Evolutionary conservation across 306 rosid species (phyloP).

Genomic region (Vigna trinervia): DNA sequence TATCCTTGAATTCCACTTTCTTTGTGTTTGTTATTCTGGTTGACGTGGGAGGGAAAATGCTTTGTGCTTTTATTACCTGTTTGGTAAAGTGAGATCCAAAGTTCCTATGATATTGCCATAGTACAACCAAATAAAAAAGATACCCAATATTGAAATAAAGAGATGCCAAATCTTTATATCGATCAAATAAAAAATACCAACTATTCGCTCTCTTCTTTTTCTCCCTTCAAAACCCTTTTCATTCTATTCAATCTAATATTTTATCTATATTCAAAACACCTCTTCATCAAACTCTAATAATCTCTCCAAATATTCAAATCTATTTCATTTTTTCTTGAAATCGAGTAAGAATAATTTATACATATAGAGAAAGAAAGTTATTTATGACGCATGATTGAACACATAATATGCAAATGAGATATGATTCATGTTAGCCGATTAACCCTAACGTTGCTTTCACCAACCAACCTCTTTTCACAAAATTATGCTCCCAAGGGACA

Average conservation of each 20-base stretch:
- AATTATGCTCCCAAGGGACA: conserved; percentile 38
- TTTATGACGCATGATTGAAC: too few relatives aligned
- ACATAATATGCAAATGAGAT: too few relatives aligned
- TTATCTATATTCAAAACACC: too few relatives aligned
- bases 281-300: not conserved
- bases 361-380: too few relatives aligned
- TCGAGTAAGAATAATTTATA: too few relatives aligned
- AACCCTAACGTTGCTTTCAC: not conserved
- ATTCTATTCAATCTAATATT: conserved; percentile 46
- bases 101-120: conserved; percentile 51
- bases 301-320: too few relatives aligned
- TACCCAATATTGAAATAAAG: conserved; percentile 49
- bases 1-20: conserved; percentile 50
- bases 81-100: conserved; percentile 71
- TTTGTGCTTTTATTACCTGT: conserved; percentile 52
- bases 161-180: conserved; percentile 65
- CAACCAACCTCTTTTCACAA: conserved; percentile 13
- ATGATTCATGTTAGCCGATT: not conserved
- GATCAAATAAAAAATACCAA: conserved; percentile 45
- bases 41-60: conserved; percentile 38
- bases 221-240: conserved; percentile 32
- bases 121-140: conserved; percentile 61
- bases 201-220: conserved; percentile 37
- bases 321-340: too few relatives aligned
- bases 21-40: conserved; percentile 13